Percentiles rank a stretch among this genome's conserved stretches.
phyloP scores from a whole-genome alignment of 768 basidiomycete genomes.

The Mycena vulgaris region DNA sequence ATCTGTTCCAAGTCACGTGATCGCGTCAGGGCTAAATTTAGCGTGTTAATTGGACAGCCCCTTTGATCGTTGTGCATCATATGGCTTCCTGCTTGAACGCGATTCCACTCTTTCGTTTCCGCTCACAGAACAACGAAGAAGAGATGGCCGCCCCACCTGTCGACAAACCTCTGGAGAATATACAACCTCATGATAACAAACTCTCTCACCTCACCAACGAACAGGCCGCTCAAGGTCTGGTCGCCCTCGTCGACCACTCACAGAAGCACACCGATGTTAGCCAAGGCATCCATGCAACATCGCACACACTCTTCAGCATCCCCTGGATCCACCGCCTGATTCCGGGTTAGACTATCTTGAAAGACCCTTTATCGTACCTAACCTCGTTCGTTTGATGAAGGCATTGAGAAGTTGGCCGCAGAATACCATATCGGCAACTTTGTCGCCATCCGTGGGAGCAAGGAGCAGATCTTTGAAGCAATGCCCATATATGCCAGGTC shows the following conservation, averaged over 20 bases:
- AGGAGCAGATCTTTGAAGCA: constrained; percentile 74
- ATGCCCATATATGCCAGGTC: constrained; percentile 81
- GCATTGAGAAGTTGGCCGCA: constrained; percentile 61
- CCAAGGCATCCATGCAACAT: constrained; percentile 52
- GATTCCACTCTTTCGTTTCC: constrained; percentile 11
- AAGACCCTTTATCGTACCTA: no score
- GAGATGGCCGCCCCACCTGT: constrained; percentile 31
- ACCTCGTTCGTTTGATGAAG: no score
- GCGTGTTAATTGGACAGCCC: background rate
- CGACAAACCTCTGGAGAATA: constrained; percentile 40
- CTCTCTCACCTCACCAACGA: constrained; percentile 25
- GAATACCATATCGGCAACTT: constrained; percentile 74
- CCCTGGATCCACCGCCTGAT: constrained; percentile 64
- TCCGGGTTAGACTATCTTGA: no score
- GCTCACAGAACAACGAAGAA: background rate
- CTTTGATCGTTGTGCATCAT: background rate
- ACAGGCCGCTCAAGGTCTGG: constrained; percentile 23
- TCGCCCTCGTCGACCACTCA: constrained; percentile 48
- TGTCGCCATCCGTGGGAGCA: constrained; percentile 63
- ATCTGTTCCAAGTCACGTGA: no score
- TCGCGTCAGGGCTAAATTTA: no score
- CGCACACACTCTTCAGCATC: constrained; percentile 45
- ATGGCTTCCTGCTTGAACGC: constrained; percentile 5
- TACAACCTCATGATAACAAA: background rate
- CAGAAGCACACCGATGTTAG: constrained; percentile 54